These are phyloP conservation scores for Mucor plumbeus DNA, from an alignment of 371 early-diverging fungal genomes.

Conservation along the genomic window DNA sequence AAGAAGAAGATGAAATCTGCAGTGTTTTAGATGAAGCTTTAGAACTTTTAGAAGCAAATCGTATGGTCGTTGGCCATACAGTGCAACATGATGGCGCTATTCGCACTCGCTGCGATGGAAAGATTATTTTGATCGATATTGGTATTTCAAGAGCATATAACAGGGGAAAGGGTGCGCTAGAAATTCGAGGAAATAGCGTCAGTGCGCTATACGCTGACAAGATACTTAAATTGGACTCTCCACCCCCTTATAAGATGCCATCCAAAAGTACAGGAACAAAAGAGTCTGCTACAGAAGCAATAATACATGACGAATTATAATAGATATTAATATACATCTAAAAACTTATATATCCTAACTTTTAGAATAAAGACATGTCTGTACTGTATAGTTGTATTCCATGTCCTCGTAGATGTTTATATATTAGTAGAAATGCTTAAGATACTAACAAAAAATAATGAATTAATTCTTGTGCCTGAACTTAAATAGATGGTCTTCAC, in stretches of 20 bases:
- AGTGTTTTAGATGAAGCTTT: constrained; percentile 56
- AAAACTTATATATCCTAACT: no score
- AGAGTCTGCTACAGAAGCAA: background rate
- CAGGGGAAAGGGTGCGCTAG: constrained; percentile 62
- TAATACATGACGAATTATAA: background rate
- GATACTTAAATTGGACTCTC: constrained; percentile 17
- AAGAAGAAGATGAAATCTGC: constrained; percentile 57
- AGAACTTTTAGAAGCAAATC: constrained; percentile 59
- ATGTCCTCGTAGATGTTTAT: no score
- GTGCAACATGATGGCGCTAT: constrained; percentile 69
- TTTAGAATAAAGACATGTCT: no score
- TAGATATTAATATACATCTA: no score
- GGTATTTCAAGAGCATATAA: constrained; percentile 77
- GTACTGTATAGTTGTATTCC: no score
- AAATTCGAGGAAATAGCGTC: constrained; percentile 51
- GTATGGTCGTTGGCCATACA: constrained; percentile 84
- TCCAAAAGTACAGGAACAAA: no score
- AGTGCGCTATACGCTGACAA: constrained; percentile 37
- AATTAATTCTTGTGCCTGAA: no score
- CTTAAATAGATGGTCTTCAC: no score
- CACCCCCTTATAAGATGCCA: constrained; percentile 13
- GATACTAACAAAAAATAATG: no score
- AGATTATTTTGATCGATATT: constrained; percentile 74
- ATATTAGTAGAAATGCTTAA: no score
- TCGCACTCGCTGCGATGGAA: constrained; percentile 66